phyloP scores from a whole-genome alignment of 2,329 filamentous ascomycete genomes.

The Peltaster fructicola region DNA sequence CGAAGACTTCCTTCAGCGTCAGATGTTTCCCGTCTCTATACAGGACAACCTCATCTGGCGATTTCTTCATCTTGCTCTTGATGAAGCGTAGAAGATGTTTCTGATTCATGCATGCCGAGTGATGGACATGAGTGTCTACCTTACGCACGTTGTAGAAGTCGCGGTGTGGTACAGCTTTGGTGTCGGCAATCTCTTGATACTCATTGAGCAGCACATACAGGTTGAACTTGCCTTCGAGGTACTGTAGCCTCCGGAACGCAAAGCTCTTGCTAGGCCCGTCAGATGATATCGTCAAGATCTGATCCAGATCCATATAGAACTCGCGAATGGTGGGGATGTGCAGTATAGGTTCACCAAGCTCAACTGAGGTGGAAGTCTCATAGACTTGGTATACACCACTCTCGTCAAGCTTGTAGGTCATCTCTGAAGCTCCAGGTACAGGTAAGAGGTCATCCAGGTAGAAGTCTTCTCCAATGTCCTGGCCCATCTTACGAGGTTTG shows the following conservation, averaged over 20 bases:
- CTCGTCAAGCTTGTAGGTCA: constrained; percentile 63
- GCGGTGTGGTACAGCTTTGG: constrained; percentile 89
- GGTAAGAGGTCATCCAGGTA: constrained; percentile 61
- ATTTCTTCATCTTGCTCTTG: constrained; percentile 99
- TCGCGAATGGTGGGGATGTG: constrained; percentile 83
- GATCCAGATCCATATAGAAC: constrained; percentile 88
- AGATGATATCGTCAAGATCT: constrained; percentile 72
- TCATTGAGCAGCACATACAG: constrained; percentile 86
- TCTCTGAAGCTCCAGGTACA: constrained; percentile 50
- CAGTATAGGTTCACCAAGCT: constrained; percentile 52
- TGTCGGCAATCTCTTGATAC: constrained; percentile 95
- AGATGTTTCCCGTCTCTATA: constrained; percentile 83
- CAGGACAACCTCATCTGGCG: constrained; percentile 79
- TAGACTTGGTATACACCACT: constrained; percentile 88
- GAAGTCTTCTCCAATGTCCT: constrained; percentile 87
- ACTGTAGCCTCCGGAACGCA: constrained; percentile 83
- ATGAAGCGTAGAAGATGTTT: constrained; percentile 97
- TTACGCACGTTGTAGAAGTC: constrained; percentile 99
- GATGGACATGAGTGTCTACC: constrained; percentile 96
- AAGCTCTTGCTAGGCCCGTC: constrained; percentile 96
- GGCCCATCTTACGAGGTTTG: constrained; percentile 56
- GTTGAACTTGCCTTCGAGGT: constrained; percentile 93
- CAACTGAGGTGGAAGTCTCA: constrained; percentile 44
- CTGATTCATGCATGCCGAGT: constrained; percentile 99
- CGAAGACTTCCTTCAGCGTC: constrained; percentile 82